These are phyloP conservation scores for Colletotrichum sp. DNA, from an alignment of 2,329 filamentous ascomycete genomes.

Conservation along the genomic window DNA sequence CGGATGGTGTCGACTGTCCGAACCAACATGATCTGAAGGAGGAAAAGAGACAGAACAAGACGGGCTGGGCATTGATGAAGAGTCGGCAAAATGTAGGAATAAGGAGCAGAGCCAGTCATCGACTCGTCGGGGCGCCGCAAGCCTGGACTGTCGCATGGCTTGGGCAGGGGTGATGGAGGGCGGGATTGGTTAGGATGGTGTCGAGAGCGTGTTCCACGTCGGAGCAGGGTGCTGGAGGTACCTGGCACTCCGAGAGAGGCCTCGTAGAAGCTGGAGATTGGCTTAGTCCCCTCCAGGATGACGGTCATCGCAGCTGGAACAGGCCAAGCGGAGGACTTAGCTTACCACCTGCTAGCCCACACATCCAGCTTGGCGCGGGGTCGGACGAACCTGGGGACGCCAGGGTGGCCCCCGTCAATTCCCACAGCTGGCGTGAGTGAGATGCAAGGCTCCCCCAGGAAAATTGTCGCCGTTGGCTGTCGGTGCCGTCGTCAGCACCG, in stretches of 20 bases:
- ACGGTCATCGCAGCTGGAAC: not conserved
- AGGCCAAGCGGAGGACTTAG: slow-evolving; percentile 10
- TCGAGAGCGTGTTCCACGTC: slow-evolving; percentile 2
- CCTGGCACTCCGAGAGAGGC: not conserved
- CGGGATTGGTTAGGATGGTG: slow-evolving; percentile 2
- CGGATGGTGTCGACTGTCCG: not conserved
- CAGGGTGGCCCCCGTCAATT: not conserved
- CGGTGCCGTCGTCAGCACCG: not conserved
- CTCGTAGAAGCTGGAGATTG: not conserved
- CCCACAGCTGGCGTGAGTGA: not conserved
- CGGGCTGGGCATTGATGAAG: not conserved
- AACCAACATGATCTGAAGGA: not conserved
- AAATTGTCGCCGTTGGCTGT: not conserved
- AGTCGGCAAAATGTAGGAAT: slow-evolving; percentile 1
- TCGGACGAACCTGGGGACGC: slow-evolving; percentile 17
- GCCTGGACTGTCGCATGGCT: slow-evolving; percentile 16
- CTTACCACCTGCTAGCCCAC: not conserved
- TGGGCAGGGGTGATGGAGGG: not conserved
- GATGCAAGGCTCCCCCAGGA: not conserved
- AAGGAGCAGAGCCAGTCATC: not conserved
- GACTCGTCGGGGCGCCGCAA: not conserved
- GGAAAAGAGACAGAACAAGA: not conserved
- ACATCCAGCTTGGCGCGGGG: slow-evolving; percentile 19
- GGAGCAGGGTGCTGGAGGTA: not conserved
- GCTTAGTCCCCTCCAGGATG: not conserved